Conservation (phyloP, 495 filamentous ascomycete genomes). For the Penicillium desertorum region DNA sequence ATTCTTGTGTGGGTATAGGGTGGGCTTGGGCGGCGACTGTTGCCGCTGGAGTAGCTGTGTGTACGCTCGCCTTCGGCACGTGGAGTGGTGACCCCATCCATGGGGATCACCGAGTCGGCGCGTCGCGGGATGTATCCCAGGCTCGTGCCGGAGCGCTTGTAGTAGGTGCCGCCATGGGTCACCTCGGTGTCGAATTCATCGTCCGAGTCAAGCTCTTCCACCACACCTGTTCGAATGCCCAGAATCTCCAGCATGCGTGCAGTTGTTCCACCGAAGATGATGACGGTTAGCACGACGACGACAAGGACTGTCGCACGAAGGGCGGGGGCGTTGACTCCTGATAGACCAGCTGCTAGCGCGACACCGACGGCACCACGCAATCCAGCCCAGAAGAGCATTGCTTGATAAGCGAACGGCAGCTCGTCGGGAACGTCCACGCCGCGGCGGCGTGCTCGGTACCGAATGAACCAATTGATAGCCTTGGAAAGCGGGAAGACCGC, state of each 20-base stretch:
- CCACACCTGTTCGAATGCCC: conserved; percentile 89
- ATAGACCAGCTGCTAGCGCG: conserved; percentile 85
- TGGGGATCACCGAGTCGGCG: conserved; percentile 53
- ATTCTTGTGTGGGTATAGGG: conserved; percentile 45
- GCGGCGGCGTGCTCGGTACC: conserved; percentile 77
- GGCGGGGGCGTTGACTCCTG: conserved; percentile 71
- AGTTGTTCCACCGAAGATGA: conserved; percentile 97
- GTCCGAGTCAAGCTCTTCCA: conserved; percentile 94
- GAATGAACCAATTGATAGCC: conserved; percentile 90
- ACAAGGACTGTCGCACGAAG: conserved; percentile 91
- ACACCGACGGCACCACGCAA: conserved; percentile 95
- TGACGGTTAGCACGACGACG: conserved; percentile 95
- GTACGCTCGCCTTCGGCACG: conserved; percentile 33
- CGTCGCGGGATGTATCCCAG: conserved; percentile 74
- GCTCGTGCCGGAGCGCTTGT: conserved; percentile 68
- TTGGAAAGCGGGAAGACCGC: conserved; percentile 91
- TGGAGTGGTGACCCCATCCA: conserved; percentile 48
- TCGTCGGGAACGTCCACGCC: conserved; percentile 84
- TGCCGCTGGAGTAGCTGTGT: conserved; percentile 56
- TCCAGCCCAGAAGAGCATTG: conserved; percentile 98
- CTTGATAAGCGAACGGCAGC: conserved; percentile 88
- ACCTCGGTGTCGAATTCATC: conserved; percentile 98
- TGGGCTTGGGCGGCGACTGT: conserved; percentile 51
- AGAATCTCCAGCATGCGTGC: conserved; percentile 98
- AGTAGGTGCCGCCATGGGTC: conserved; percentile 69